These are phyloP conservation scores for Trichomonascaceae sp. DNA, from an alignment of 1,139 yeast species.

Conservation along the genomic window DNA sequence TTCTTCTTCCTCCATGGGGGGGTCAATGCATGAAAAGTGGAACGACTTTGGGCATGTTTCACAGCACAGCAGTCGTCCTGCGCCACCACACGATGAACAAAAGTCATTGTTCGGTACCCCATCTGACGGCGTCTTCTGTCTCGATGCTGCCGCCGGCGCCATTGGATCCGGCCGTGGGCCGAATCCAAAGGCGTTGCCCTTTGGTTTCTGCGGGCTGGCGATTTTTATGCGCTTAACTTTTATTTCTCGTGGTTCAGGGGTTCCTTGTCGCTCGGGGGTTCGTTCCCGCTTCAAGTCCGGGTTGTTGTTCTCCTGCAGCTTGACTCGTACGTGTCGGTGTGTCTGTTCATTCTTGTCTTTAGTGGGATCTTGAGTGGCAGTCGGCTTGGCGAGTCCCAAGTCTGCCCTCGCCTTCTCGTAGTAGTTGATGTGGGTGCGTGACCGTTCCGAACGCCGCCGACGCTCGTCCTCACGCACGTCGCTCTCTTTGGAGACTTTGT, in stretches of 20 bases:
- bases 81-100: slow-evolving; percentile 77
- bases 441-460: slow-evolving; percentile 7
- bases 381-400: slow-evolving; percentile 7
- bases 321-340: too few relatives aligned
- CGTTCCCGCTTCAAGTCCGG: background rate
- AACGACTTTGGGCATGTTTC: slow-evolving; percentile 87
- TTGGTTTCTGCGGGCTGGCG: slow-evolving; percentile 9
- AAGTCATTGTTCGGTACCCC: slow-evolving; percentile 78
- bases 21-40: slow-evolving; percentile 83
- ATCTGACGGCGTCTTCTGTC: slow-evolving; percentile 9
- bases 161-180: slow-evolving; percentile 3
- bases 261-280: background rate
- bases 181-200: slow-evolving; percentile 11
- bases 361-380: too few relatives aligned
- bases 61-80: slow-evolving; percentile 85
- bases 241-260: slow-evolving; percentile 2
- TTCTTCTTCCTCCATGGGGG: slow-evolving; percentile 63
- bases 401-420: slow-evolving; percentile 11
- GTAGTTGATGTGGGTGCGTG: slow-evolving; percentile 8
- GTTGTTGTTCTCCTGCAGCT: too few relatives aligned
- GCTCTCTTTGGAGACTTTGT: slow-evolving; percentile 13
- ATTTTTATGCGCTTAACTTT: slow-evolving; percentile 15
- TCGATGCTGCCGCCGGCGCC: slow-evolving; percentile 4
- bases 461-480: slow-evolving; percentile 2
- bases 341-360: too few relatives aligned